Conservation (phyloP, 306 rosid genomes). For the Rosa persica region DNA sequence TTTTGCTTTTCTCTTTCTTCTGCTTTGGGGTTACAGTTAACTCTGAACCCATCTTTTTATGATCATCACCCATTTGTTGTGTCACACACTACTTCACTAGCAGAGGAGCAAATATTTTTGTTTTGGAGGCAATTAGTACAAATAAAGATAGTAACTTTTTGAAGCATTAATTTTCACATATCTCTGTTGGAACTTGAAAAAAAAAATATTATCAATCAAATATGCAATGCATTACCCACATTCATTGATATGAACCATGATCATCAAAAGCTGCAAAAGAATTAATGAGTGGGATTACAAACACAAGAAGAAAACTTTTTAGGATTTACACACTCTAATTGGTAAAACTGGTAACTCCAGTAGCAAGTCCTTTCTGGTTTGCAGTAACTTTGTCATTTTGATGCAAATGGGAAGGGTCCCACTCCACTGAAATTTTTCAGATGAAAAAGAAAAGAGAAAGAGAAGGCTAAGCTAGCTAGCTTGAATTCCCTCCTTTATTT, state of each 20-base stretch:
- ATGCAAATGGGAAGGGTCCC: conserved; percentile 22
- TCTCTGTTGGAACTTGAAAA: conserved; percentile 27
- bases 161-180: conserved; percentile 17
- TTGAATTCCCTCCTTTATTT: conserved; percentile 33
- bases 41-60: conserved; percentile 25
- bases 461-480: conserved; percentile 23
- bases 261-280: conserved; percentile 39
- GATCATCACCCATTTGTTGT: conserved; percentile 10
- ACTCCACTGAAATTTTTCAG: conserved; percentile 6
- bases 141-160: conserved; percentile 8
- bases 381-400: conserved; percentile 9
- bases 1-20: conserved; percentile 29
- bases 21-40: conserved; percentile 20
- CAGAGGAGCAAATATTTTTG: neutral
- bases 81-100: neutral
- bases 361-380: neutral
- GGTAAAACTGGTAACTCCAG: neutral
- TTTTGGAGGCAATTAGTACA: conserved; percentile 15
- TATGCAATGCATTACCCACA: neutral
- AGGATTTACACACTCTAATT: neutral
- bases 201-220: conserved; percentile 19
- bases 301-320: conserved; percentile 11
- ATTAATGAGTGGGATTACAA: conserved; percentile 7
- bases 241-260: conserved; percentile 7
- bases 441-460: neutral